Base-by-base conservation (phyloP, 768 basidiomycete species). In the Mycena rosella region DNA sequence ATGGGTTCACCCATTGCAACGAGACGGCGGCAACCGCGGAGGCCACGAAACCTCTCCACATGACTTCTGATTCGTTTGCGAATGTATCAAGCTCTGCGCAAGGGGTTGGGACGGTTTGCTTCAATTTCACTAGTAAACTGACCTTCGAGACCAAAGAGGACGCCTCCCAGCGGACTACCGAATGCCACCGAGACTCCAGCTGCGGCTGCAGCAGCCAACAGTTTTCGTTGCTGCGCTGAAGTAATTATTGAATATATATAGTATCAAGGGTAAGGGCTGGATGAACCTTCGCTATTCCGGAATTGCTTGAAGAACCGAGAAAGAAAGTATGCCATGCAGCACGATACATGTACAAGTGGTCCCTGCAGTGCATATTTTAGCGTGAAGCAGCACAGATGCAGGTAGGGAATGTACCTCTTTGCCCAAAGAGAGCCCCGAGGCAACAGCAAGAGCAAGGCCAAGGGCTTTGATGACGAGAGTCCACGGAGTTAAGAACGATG, bases 121-220 rank as follows among this genome's bases (percentile, higher is more conserved):
- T 38, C 27, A 20, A 54, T 32, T 42, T 29, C 52, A 32, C 24
- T 2, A 30, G 42, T 42, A 20, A 48, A 49, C 70, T 59, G 57
- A 84, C 87, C 89, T 84, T 96, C 94, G 34, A 96, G 86, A 8
- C 92, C 92, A 73, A 96, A 96, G 10, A 96, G 79, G 0, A 96
- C 94, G 13, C 94, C 94, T 4, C 94, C 94, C 7, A 96, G 83
- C 10, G 94, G 94, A 70, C 91, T 93, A 42, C 94, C 94, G 77
- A 96, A 96, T 17, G 94, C 94, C 2, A 96, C 94, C 0, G 93
- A 94, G 20, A 96, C 91, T 49, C 94, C 94, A 2, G 94, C 94
- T 0, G 93, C 91, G 3, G 93, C 94, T 0, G 94, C 94, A 0
- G 95, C 94, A 0, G 91, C 91, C 15, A 96, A 80, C 30, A 96